Base-by-base conservation (phyloP, 495 filamentous ascomycete genomes). In the Tuber magnatum region DNA sequence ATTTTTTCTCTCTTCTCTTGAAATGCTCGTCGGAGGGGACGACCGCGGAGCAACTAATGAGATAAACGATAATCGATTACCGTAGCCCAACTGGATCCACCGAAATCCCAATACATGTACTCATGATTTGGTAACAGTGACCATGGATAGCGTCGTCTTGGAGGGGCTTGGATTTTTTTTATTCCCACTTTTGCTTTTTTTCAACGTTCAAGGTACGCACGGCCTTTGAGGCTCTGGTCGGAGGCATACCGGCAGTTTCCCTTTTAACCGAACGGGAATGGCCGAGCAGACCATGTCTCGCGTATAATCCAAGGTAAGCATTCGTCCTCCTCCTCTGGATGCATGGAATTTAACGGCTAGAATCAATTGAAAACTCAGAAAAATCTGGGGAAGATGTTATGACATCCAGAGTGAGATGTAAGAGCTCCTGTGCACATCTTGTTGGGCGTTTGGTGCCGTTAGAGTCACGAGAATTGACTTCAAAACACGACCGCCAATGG, bases 301-400 rank as follows among this genome's bases (percentile, higher is more conserved):
- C 56, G 10, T 65, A 5, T 8, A 2, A 28, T 65, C 14, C 35
- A 28, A 35, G 56, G 56, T 65, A 18, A 65, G 56, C 56, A 65
- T 14, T 35, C 28, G 3, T 20, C 12, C 0, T 65, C 56, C 28
- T 18, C 35, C 28, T 20, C 14, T 65, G 5, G 8, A 35, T 0
- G 56, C 56, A 35, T 20, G 16, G 18, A 35, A 20, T 35, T 35
- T 20, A 1, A 16, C 28, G 56, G n/a, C 28, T 16, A 14, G 56
- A 32, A 65, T 65, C 51, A 35, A 18, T 65, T 28, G n/a, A 28
- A 56, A 56, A 28, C 24, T 12, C 22, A 1, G 7, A 14, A 35
- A 65, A 32, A 65, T 65, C 56, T 32, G 56, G 56, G 56, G 56
- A 28, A 65, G 56, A 65, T 65, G 56, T 65, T 65, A 65, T 65